Evolutionary conservation across 2,329 filamentous ascomycete genomes (phyloP), one percentile per base, ranked within the genome.

Genomic region (Alternaria consortialis): DNA sequence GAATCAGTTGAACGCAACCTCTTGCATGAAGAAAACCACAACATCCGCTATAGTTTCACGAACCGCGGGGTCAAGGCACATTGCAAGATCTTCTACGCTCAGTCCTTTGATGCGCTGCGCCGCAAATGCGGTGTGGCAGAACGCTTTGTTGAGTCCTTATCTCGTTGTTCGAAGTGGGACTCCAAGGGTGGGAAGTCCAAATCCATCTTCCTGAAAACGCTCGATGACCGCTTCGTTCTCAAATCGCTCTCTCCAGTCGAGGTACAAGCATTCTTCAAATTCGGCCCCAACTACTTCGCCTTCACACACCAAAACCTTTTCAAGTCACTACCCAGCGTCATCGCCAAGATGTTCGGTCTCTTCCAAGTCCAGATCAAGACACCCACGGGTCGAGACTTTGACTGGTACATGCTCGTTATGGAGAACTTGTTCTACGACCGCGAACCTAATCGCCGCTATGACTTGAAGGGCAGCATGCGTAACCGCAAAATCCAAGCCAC

Each of bases 281-380:
- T 99, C 74, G 96, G 95, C 0, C 95, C 95, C 1, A 93, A 94
- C 37, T 99, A 99, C 81, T 99, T 99, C 78, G 91, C 90, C 71
- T 97, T 99, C 76, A 98, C 98, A 90, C 93, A 93, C 12, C 92
- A 98, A 76, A 94, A 93, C 7, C 85, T 99, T 15, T 99, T 99
- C 82, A 94, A 97, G 72, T 94, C 79, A 69, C 84, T 99, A 2
- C 95, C 95, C 0, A 97, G 93, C 1, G 95, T 97, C 42, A 99
- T 99, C 73, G 95, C 95, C 31, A 99, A 99, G 82, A 99, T 99
- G 95, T 88, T 99, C 55, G 95, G 95, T 0, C 96, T 99, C 77
- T 99, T 97, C 81, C 94, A 98, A 72, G 91, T 99, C 50, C 91
- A 94, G 67, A 97, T 99, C 81, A 97, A 97, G 81, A 98, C 98